phyloP scores from a whole-genome alignment of 176 grass and related monocot species.

The Hordeum vulgare region MorexV3_pseudomolecules_assembly NC_058524.1:57186436-57186935 shows the following conservation, averaged over 20 bases:
- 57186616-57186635: constrained; percentile 13
- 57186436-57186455: constrained; percentile 78
- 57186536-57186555: constrained; percentile 70
- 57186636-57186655: background rate
- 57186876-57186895: background rate
- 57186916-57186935: background rate
- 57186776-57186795: constrained; percentile 3
- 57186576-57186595: constrained; percentile 81
- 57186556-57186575: constrained; percentile 80
- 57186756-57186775: background rate
- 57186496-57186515: constrained; percentile 77
- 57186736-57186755: background rate
- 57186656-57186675: background rate
- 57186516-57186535: constrained; percentile 91
- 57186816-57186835: constrained; percentile 10
- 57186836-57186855: background rate
- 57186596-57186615: constrained; percentile 40
- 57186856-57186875: constrained; percentile 13
- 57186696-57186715: background rate
- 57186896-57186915: background rate
- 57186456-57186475: constrained; percentile 83
- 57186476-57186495: constrained; percentile 84
- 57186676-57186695: background rate
- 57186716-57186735: constrained; percentile 7
- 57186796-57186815: constrained; percentile 26